phyloP scores from a whole-genome alignment of 148 eudicot genomes.

The Pouteria glomerata region DNA sequence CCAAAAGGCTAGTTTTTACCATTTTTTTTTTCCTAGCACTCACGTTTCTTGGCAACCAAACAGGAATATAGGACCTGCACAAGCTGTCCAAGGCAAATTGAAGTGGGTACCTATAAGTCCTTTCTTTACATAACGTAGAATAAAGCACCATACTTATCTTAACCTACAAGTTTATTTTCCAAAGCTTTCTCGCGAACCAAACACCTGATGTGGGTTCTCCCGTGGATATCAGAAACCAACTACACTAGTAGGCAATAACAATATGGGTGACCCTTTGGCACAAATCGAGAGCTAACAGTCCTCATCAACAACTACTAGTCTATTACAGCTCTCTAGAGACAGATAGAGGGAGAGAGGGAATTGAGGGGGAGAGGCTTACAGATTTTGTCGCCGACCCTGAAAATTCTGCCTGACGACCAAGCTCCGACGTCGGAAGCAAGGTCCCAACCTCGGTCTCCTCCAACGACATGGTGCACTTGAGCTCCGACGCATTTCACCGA shows the following conservation, averaged over 20 bases:
- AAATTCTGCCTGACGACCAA: conserved; percentile 50
- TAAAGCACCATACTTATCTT: neutral
- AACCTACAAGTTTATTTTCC: neutral
- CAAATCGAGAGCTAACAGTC: no score
- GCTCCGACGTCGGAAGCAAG: conserved; percentile 37
- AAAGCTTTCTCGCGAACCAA: neutral
- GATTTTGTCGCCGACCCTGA: conserved; percentile 63
- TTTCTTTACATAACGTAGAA: neutral
- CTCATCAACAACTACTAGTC: no score
- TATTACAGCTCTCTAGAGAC: no score
- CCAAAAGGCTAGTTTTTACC: no score
- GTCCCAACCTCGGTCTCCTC: conserved; percentile 66
- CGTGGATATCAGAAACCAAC: neutral
- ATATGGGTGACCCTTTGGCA: no score
- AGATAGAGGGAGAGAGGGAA: conserved; percentile 3
- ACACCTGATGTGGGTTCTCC: neutral
- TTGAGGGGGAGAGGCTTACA: conserved; percentile 40
- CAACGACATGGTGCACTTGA: conserved; percentile 55
- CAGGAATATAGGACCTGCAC: no score
- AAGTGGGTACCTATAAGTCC: neutral
- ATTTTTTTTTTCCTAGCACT: no score
- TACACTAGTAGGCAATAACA: neutral
- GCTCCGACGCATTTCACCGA: conserved; percentile 24
- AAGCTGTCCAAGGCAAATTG: no score
- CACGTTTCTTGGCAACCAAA: no score